These are phyloP conservation scores for Tuber borchii DNA, from an alignment of 495 filamentous ascomycete species.

Conservation along the genomic window DNA sequence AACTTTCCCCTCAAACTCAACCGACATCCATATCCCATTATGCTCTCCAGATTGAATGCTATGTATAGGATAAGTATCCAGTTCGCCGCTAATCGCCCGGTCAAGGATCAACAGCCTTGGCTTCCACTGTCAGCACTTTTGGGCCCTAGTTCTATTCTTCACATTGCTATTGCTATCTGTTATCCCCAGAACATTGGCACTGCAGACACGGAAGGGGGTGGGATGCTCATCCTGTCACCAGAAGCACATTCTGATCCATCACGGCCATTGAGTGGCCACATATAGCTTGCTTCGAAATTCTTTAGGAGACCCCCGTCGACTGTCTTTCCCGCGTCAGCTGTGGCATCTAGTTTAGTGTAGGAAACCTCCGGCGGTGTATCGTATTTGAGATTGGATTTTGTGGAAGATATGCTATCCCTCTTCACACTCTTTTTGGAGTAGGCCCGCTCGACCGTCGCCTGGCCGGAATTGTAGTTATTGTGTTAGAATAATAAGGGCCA, in stretches of 20 bases:
- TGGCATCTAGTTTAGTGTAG: background rate
- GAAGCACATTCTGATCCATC: background rate
- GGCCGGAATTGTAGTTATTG: too few relatives aligned
- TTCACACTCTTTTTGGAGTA: too few relatives aligned
- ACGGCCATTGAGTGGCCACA: slow-evolving; percentile 5
- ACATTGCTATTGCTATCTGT: slow-evolving; percentile 32
- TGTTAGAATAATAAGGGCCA: too few relatives aligned
- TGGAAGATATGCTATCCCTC: too few relatives aligned
- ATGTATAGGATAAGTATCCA: too few relatives aligned
- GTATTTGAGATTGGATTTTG: too few relatives aligned
- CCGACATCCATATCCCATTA: too few relatives aligned
- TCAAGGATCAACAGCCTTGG: too few relatives aligned
- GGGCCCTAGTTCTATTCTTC: slow-evolving; percentile 12
- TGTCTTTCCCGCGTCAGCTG: background rate
- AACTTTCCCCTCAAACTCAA: too few relatives aligned
- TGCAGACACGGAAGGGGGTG: background rate
- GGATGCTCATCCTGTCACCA: background rate
- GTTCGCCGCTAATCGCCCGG: too few relatives aligned
- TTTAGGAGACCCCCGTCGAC: background rate
- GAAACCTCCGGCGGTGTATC: background rate
- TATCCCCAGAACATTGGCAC: slow-evolving; percentile 33
- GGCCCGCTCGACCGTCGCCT: too few relatives aligned
- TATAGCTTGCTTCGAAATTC: background rate
- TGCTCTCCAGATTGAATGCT: too few relatives aligned
- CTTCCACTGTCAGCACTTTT: background rate